Percentiles rank a stretch among this genome's conserved stretches.
These are phyloP conservation scores for Avicennia marina DNA, from an alignment of 257 asterid genomes.

Conservation along the genomic window DNA sequence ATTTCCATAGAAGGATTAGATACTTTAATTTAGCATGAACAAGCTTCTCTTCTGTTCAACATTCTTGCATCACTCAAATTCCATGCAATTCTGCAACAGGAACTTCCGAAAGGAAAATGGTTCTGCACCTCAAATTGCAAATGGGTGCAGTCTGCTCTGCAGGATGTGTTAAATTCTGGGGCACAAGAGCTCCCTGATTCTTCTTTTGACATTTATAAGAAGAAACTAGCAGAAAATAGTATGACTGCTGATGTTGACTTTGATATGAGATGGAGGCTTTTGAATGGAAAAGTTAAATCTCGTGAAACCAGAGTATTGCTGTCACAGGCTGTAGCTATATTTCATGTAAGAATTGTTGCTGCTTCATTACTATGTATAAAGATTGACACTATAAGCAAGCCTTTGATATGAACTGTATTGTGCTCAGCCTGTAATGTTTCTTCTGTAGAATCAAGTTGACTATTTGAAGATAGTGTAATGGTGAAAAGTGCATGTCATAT, in stretches of 20 bases:
- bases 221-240: constrained; percentile 34
- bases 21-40: no score
- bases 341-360: constrained; percentile 75
- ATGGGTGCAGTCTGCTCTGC: constrained; percentile 65
- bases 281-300: constrained; percentile 69
- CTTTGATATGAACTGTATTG: no score
- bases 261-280: constrained; percentile 91
- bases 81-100: constrained; percentile 31
- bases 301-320: constrained; percentile 81
- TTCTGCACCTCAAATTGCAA: constrained; percentile 80
- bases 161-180: constrained; percentile 62
- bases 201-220: constrained; percentile 52
- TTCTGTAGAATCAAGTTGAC: no score
- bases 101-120: constrained; percentile 95
- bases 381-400: no score
- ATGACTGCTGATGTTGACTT: constrained; percentile 32
- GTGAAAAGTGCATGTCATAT: no score
- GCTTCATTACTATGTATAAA: no score
- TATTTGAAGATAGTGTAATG: no score
- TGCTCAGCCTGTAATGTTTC: no score
- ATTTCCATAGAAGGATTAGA: no score
- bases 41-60: no score
- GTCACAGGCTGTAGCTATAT: constrained; percentile 89
- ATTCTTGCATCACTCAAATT: no score
- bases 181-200: constrained; percentile 71